phyloP scores from a whole-genome alignment of 2,329 filamentous ascomycete genomes.

The Aspergillaceae sp. region DNA sequence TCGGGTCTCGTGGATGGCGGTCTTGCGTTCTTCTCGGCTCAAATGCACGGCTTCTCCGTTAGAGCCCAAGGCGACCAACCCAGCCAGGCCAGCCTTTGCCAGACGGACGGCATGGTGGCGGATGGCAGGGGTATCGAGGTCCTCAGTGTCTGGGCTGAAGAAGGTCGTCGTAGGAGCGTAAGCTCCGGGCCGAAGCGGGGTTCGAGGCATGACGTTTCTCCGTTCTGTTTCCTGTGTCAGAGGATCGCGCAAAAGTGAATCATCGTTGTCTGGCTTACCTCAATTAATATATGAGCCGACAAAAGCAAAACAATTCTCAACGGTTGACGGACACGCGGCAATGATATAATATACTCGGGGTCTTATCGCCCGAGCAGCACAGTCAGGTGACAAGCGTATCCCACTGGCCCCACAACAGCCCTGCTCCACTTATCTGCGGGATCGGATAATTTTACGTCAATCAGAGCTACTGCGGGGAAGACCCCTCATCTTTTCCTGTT shows the following conservation, averaged over 20 bases:
- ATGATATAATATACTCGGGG: too few relatives aligned
- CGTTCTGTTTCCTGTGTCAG: too few relatives aligned
- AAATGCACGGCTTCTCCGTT: constrained; percentile 87
- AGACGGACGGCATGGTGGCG: constrained; percentile 74
- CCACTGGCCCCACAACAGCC: background rate
- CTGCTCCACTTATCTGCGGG: background rate
- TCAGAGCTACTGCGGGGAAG: background rate
- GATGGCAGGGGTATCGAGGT: constrained; percentile 70
- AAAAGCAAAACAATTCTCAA: too few relatives aligned
- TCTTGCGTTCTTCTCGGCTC: constrained; percentile 65
- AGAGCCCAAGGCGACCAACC: constrained; percentile 79
- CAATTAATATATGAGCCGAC: too few relatives aligned
- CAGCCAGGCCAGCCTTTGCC: constrained; percentile 66
- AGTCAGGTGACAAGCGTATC: too few relatives aligned
- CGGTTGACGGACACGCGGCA: too few relatives aligned
- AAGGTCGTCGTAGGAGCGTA: constrained; percentile 89
- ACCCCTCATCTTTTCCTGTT: background rate
- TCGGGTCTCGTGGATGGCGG: constrained; percentile 67
- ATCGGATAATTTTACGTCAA: background rate
- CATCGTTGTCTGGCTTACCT: too few relatives aligned
- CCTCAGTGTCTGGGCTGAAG: constrained; percentile 74
- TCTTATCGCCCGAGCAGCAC: too few relatives aligned
- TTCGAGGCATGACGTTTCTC: constrained; percentile 22
- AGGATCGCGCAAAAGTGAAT: too few relatives aligned
- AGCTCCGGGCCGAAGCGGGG: constrained; percentile 69